These are phyloP conservation scores for Venustampulla echinocandica DNA, from an alignment of 495 filamentous ascomycete genomes.

Conservation along the genomic window DNA sequence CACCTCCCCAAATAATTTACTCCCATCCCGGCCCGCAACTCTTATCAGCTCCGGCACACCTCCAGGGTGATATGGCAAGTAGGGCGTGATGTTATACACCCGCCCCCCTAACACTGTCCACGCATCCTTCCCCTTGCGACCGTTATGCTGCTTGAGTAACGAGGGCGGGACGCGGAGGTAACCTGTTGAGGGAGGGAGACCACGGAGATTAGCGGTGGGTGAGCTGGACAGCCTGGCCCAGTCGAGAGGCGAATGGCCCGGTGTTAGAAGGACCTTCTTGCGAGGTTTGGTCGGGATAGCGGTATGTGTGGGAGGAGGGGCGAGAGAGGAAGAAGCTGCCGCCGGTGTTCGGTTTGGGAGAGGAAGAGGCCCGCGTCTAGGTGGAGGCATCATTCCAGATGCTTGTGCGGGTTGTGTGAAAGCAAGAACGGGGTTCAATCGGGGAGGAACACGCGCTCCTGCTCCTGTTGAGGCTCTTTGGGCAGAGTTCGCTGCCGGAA, in stretches of 20 bases:
- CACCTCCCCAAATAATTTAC: constrained; percentile 76
- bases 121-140: constrained; percentile 71
- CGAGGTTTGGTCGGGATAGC: constrained; percentile 37
- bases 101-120: constrained; percentile 82
- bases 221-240: constrained; percentile 74
- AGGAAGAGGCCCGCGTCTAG: constrained; percentile 21
- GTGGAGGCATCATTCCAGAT: constrained; percentile 14
- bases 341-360: constrained; percentile 28
- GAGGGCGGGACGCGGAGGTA: constrained; percentile 65
- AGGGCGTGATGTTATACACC: constrained; percentile 91
- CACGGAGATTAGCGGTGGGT: constrained; percentile 58
- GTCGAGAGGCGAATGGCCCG: constrained; percentile 88
- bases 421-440: constrained; percentile 11
- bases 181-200: constrained; percentile 32
- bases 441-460: constrained; percentile 10
- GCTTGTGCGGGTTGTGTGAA: constrained; percentile 10
- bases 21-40: constrained; percentile 68
- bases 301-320: constrained; percentile 39
- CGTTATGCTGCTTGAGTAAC: constrained; percentile 63
- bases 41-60: constrained; percentile 79
- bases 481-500: constrained; percentile 35
- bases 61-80: constrained; percentile 84
- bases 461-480: constrained; percentile 27
- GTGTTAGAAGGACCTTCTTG: constrained; percentile 62
- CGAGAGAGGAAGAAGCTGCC: constrained; percentile 20